Evolutionary conservation across 805 yeast species (phyloP).

Genomic region (Torulaspora gathmanii): DNA sequence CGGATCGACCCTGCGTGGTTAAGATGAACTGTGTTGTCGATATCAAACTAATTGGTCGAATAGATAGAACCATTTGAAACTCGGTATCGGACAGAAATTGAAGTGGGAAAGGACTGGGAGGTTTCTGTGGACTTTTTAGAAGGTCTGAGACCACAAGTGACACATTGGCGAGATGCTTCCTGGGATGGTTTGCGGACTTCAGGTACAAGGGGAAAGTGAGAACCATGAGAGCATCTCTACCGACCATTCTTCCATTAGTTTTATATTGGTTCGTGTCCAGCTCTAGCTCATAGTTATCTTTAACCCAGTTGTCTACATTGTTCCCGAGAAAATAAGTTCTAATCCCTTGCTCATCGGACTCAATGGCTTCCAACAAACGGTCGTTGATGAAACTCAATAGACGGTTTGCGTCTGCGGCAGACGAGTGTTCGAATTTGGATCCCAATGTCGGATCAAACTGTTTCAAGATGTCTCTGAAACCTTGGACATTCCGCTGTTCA

Average conservation of each 20-base stretch:
- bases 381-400: conserved; percentile 7
- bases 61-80: conserved; percentile 22
- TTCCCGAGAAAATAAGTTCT: conserved; percentile 19
- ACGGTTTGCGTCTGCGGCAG: conserved; percentile 12
- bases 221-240: conserved; percentile 13
- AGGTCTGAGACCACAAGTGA: conserved; percentile 14
- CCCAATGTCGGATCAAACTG: conserved; percentile 4
- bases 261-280: conserved; percentile 10
- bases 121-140: conserved; percentile 1
- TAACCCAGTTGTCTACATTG: conserved; percentile 14
- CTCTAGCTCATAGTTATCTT: conserved; percentile 15
- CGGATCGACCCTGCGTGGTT: conserved; percentile 20
- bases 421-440: conserved; percentile 8
- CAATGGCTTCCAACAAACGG: conserved; percentile 25
- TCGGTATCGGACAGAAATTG: conserved; percentile 7
- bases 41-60: conserved; percentile 12
- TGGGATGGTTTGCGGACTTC: conserved; percentile 9
- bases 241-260: conserved; percentile 11
- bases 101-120: conserved; percentile 5
- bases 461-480: conserved; percentile 9
- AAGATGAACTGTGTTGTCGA: conserved; percentile 21
- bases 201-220: conserved; percentile 19
- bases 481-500: conserved; percentile 2
- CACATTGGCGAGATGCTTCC: conserved; percentile 18
- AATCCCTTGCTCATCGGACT: conserved; percentile 22